Conservation (phyloP, 352 stramenopile genomes). For the Phytopythium aichiense region DNA sequence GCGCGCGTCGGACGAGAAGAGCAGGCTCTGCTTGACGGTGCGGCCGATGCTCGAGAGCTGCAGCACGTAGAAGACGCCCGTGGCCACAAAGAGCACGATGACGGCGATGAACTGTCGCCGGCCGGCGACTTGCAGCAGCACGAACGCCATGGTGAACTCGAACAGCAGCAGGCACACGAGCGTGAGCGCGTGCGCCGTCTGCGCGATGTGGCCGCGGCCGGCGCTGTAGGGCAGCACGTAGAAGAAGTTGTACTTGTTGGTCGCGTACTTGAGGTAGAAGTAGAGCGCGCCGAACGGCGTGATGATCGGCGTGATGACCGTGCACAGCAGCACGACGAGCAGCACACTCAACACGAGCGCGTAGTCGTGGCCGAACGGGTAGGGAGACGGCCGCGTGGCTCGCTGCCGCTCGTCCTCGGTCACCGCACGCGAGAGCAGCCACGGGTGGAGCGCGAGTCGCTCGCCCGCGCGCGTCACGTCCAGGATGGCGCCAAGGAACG, state of each 20-base stretch:
- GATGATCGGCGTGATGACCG: conserved; percentile 72
- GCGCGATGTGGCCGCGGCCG: conserved; percentile 59
- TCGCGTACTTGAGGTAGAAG: conserved; percentile 73
- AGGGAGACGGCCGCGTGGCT: conserved; percentile 49
- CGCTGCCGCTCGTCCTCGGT: conserved; percentile 48
- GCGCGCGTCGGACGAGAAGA: not conserved
- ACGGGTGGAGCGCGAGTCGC: conserved; percentile 62
- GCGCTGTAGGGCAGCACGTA: conserved; percentile 73
- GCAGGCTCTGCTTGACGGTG: conserved; percentile 6
- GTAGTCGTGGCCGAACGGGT: conserved; percentile 77
- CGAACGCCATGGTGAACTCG: conserved; percentile 70
- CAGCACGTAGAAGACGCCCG: conserved; percentile 46
- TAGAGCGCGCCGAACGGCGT: conserved; percentile 75
- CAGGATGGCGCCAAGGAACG: conserved; percentile 71
- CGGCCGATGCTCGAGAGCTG: conserved; percentile 23
- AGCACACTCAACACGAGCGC: conserved; percentile 75
- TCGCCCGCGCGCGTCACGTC: conserved; percentile 65
- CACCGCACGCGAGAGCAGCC: conserved; percentile 58
- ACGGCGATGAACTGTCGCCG: conserved; percentile 53
- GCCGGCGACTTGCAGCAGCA: conserved; percentile 60
- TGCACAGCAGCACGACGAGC: conserved; percentile 69
- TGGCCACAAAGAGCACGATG: conserved; percentile 45
- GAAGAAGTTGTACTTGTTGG: conserved; percentile 81
- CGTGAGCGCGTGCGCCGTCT: conserved; percentile 57
- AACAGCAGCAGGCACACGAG: conserved; percentile 69